Evolutionary conservation across 129 eudicot species (phyloP).

Genomic region (Chrysanthemum seticuspe): DNA sequence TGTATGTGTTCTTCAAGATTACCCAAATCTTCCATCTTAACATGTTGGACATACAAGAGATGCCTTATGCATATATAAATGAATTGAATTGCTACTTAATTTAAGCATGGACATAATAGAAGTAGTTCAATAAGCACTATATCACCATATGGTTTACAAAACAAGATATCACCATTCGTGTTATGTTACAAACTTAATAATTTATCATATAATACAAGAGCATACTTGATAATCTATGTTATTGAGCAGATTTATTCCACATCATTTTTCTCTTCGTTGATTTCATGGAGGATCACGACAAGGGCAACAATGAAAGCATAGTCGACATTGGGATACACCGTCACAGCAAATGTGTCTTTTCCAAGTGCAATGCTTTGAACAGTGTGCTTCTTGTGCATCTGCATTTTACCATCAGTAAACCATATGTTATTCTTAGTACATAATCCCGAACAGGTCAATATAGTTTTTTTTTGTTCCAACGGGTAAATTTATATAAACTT

Average conservation of each 20-base stretch:
- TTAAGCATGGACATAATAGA: too few species aligned
- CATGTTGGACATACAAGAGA: too few species aligned
- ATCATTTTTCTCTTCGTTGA: slow-evolving; percentile 36
- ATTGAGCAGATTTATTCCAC: slow-evolving; percentile 4
- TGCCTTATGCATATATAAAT: too few species aligned
- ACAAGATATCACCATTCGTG: background rate
- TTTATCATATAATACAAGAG: background rate
- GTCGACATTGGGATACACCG: slow-evolving; percentile 49
- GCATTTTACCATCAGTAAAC: background rate
- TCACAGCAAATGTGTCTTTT: slow-evolving; percentile 48
- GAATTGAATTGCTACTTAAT: too few species aligned
- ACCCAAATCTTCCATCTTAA: too few species aligned
- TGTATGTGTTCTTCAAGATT: too few species aligned
- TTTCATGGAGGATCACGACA: slow-evolving; percentile 45
- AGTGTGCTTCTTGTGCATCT: slow-evolving; percentile 49
- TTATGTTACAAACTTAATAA: background rate
- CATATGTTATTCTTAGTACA: background rate
- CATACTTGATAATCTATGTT: background rate
- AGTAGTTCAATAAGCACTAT: too few species aligned
- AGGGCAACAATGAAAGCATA: slow-evolving; percentile 53
- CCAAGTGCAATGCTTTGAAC: slow-evolving; percentile 45
- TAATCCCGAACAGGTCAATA: background rate
- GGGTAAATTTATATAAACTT: background rate
- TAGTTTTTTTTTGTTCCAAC: background rate
- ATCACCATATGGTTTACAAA: background rate